Evolutionary conservation across 2,329 filamentous ascomycete genomes (phyloP).

Genomic region (Phialocephala subalpina): DNA sequence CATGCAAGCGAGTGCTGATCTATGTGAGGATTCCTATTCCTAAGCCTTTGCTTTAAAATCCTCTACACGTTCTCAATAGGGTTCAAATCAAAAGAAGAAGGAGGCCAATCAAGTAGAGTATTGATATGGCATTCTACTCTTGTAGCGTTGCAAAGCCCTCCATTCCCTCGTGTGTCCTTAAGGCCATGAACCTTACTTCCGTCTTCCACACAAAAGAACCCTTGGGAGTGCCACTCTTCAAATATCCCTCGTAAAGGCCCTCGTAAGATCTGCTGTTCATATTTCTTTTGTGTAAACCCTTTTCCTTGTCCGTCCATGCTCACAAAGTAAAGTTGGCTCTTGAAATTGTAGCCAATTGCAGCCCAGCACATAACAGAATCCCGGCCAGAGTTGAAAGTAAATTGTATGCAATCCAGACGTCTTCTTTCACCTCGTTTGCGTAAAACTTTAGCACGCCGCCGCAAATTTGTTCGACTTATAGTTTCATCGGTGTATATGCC

Average conservation of each 20-base stretch:
- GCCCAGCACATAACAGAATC: slow-evolving; percentile 17
- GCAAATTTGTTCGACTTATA: slow-evolving; percentile 19
- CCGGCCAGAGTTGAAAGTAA: slow-evolving; percentile 21
- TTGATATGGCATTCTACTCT: slow-evolving; percentile 27
- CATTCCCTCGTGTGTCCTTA: slow-evolving; percentile 23
- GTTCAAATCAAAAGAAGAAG: slow-evolving; percentile 23
- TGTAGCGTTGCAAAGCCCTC: slow-evolving; percentile 24
- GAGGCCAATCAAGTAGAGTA: slow-evolving; percentile 23
- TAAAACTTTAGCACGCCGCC: slow-evolving; percentile 16
- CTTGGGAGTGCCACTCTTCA: background rate
- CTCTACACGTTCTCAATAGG: slow-evolving; percentile 28
- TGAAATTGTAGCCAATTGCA: slow-evolving; percentile 30
- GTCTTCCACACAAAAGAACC: slow-evolving; percentile 26
- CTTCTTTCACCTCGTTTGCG: slow-evolving; percentile 19
- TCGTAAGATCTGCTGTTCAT: slow-evolving; percentile 23
- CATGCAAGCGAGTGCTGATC: too few species aligned
- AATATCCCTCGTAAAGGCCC: slow-evolving; percentile 25
- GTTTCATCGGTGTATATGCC: slow-evolving; percentile 22
- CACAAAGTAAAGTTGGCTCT: slow-evolving; percentile 24
- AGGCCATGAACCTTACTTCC: slow-evolving; percentile 23
- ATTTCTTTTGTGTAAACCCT: slow-evolving; percentile 32
- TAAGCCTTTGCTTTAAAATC: slow-evolving; percentile 26
- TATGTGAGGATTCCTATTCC: slow-evolving; percentile 25
- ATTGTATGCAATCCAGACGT: slow-evolving; percentile 28
- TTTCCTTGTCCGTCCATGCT: slow-evolving; percentile 28